Percentiles rank a stretch among this genome's conserved stretches.
Conservation (phyloP, 179 eudicot genomes). For the Camellia oleifera region DNA sequence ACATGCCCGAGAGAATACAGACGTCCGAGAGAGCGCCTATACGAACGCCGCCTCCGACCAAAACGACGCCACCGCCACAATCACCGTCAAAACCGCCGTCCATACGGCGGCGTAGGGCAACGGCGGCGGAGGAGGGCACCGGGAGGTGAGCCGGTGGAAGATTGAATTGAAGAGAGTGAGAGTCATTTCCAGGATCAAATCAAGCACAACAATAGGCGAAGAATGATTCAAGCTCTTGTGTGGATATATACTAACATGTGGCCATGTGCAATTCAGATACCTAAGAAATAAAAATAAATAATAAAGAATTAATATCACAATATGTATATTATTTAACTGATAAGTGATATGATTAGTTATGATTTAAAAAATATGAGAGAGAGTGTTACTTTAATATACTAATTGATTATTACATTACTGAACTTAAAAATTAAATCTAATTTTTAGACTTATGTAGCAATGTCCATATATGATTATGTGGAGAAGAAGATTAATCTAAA, state of each 20-base stretch:
- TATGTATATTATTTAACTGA: no score
- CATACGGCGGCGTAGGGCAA: constrained; percentile 36
- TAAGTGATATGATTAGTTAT: no score
- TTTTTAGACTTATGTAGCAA: no score
- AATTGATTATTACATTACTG: no score
- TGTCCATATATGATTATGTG: neutral
- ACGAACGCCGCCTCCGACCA: constrained; percentile 59
- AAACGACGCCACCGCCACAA: constrained; percentile 59
- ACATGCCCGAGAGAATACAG: constrained; percentile 42
- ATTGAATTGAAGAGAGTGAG: constrained; percentile 21
- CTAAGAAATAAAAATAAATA: no score
- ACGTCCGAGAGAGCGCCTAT: constrained; percentile 46
- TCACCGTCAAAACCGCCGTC: constrained; percentile 48
- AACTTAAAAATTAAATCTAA: no score
- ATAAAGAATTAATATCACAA: no score
- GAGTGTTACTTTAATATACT: no score
- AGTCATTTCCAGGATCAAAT: constrained; percentile 15
- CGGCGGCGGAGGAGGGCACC: constrained; percentile 28
- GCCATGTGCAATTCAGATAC: no score
- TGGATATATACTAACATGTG: neutral
- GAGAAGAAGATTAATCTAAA: constrained; percentile 18
- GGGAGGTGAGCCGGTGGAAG: constrained; percentile 18
- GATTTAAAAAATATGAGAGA: no score
- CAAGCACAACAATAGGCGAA: no score
- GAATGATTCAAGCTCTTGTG: neutral